Percentiles rank a stretch among this genome's conserved stretches.
Evolutionary conservation across 163 green algal species (phyloP).

Genomic region (Dunaliella salina): DNA sequence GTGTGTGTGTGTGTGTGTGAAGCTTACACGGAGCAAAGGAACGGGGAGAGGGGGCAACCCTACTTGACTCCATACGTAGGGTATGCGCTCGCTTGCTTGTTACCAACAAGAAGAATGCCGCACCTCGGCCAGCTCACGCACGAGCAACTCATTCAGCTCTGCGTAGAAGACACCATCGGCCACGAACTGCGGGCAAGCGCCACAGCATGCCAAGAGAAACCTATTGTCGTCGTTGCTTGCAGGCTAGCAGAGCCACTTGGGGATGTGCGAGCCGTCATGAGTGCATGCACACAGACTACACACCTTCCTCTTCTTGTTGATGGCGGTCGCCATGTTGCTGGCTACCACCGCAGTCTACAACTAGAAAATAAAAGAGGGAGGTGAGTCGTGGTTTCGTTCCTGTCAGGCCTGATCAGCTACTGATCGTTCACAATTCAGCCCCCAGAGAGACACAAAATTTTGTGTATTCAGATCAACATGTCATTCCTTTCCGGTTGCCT

Average conservation of each 20-base stretch:
- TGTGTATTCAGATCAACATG: no score
- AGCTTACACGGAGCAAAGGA: no score
- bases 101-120: no score
- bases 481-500: no score
- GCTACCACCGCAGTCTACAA: not conserved
- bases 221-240: not conserved
- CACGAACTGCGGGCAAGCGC: slow-evolving; percentile 37
- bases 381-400: not conserved
- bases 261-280: not conserved
- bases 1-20: no score
- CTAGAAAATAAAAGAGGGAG: not conserved
- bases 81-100: no score
- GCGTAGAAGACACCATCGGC: slow-evolving; percentile 99
- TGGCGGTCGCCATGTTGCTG: slow-evolving; percentile 50
- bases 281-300: not conserved
- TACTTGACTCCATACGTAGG: no score
- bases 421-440: no score
- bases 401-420: no score
- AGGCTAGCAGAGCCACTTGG: no score
- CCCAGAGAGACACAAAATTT: no score
- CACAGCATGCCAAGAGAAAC: not conserved
- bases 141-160: slow-evolving; percentile 99
- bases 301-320: slow-evolving; percentile 84
- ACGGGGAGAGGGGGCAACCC: no score
- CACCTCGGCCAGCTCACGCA: slow-evolving; percentile 81